phyloP scores from a whole-genome alignment of 768 basidiomycete species.

The Lentinus tigrinus region DNA sequence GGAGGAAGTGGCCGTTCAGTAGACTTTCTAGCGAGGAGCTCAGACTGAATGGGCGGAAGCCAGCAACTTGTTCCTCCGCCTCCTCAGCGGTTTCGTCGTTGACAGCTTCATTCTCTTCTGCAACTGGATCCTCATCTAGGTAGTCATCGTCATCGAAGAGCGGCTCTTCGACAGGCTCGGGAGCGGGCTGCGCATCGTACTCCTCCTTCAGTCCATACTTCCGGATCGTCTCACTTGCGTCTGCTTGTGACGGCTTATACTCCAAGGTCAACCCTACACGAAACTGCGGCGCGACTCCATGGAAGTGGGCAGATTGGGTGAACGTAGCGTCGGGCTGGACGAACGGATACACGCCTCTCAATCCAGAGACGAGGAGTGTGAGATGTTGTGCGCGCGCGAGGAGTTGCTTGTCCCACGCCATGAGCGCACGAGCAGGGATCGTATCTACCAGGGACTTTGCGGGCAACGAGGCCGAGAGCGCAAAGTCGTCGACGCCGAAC shows the following conservation, averaged over 20 bases:
- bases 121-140: slow-evolving; percentile 10
- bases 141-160: slow-evolving; percentile 23
- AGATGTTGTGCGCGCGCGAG: slow-evolving; percentile 57
- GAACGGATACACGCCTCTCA: slow-evolving; percentile 53
- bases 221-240: slow-evolving; percentile 47
- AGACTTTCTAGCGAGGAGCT: slow-evolving; percentile 62
- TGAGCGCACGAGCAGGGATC: slow-evolving; percentile 62
- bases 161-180: background rate
- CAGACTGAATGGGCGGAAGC: slow-evolving; percentile 60
- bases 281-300: slow-evolving; percentile 44
- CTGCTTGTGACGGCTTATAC: slow-evolving; percentile 59
- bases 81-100: slow-evolving; percentile 26
- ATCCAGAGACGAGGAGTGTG: slow-evolving; percentile 62
- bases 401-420: slow-evolving; percentile 72
- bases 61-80: slow-evolving; percentile 24
- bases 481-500: slow-evolving; percentile 49
- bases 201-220: slow-evolving; percentile 48
- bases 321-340: slow-evolving; percentile 44
- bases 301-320: slow-evolving; percentile 31
- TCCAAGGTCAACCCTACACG: slow-evolving; percentile 57
- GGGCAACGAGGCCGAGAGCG: slow-evolving; percentile 57
- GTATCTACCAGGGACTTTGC: slow-evolving; percentile 47
- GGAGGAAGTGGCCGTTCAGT: slow-evolving; percentile 55
- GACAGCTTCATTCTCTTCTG: slow-evolving; percentile 2
- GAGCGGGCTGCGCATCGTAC: slow-evolving; percentile 19